These are phyloP conservation scores for Lasiodiplodia sp. DNA, from an alignment of 2,329 filamentous ascomycete genomes.

Conservation along the genomic window DNA sequence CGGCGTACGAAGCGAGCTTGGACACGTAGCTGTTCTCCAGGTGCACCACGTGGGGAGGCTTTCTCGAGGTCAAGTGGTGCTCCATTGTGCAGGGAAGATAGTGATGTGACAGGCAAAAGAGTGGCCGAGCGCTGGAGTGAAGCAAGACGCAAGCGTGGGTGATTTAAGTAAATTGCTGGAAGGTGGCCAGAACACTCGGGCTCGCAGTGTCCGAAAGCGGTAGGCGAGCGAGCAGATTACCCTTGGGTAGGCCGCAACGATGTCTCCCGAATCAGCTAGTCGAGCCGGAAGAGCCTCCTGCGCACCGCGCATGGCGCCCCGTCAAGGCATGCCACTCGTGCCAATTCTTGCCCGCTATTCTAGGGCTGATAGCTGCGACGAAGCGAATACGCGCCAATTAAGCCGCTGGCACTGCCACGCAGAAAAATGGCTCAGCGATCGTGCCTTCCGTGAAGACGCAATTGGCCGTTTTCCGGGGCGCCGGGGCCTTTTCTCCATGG, in stretches of 20 bases:
- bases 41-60: not conserved
- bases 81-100: not conserved
- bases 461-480: no score
- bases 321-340: no score
- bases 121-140: not conserved
- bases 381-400: not conserved
- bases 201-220: not conserved
- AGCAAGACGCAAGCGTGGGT: not conserved
- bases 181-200: not conserved
- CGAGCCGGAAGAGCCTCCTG: not conserved
- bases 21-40: slow-evolving; percentile 29
- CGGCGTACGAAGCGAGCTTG: slow-evolving; percentile 35
- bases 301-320: not conserved
- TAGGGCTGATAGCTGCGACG: not conserved
- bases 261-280: not conserved
- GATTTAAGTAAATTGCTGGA: not conserved
- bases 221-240: not conserved
- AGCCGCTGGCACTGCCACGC: no score
- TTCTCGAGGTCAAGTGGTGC: not conserved
- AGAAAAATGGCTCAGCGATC: not conserved
- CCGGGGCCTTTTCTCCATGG: no score
- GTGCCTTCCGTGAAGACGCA: not conserved
- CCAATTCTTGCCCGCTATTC: not conserved
- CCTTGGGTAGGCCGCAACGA: not conserved
- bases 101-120: not conserved